Evolutionary conservation across 495 filamentous ascomycete genomes (phyloP), one percentile per base, ranked within the genome.

Genomic region (Aspergillus kassunensis): DNA sequence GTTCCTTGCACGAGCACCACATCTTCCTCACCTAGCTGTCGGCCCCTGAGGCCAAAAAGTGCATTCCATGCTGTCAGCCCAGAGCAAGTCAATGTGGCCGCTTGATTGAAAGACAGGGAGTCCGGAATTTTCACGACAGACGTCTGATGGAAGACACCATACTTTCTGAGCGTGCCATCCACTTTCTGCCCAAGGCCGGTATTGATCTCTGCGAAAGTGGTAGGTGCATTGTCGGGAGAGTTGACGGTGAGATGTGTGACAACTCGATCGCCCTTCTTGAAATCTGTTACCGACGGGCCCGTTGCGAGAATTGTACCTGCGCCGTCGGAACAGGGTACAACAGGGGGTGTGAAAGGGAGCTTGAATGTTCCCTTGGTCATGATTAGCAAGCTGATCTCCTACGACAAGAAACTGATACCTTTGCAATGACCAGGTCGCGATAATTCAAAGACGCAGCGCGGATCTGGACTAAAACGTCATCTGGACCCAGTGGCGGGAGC

Each of bases 111-210:
- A 12, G 43, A 36, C n/a, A 70, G 49, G 15, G 42, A 46, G 13
- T 23, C 35, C 5, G 69, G 67, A 29, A 61, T 61, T 18, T 54
- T 53, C 12, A 69, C 69, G 1, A 72, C 54, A 45, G 88, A 90
- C 53, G 91, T 87, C 57, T 93, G 89, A 39, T 80, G 75, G 70
- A 86, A 90, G 36, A 95, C 80, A 50, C 86, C 89, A 48, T 86
- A 85, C 56, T 83, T 70, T 5, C 83, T 71, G 16, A 90, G 63
- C 0, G 80, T 79, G 30, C 88, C 87, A 55, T 90, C 78, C 0
- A 84, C 15, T 7, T 62, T 69, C 23, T 85, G 85, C 11, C 87
- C 87, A 0, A 88, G 65, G 5, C 83, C 84, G 0, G 78, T 78
- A 4, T 16, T 23, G 13, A 67, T 45, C 2, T 69, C 64, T 2